Evolutionary conservation across 2,329 filamentous ascomycete genomes (phyloP), one percentile per base, ranked within the genome.

Genomic region (Bipolaris gigantea): DNA sequence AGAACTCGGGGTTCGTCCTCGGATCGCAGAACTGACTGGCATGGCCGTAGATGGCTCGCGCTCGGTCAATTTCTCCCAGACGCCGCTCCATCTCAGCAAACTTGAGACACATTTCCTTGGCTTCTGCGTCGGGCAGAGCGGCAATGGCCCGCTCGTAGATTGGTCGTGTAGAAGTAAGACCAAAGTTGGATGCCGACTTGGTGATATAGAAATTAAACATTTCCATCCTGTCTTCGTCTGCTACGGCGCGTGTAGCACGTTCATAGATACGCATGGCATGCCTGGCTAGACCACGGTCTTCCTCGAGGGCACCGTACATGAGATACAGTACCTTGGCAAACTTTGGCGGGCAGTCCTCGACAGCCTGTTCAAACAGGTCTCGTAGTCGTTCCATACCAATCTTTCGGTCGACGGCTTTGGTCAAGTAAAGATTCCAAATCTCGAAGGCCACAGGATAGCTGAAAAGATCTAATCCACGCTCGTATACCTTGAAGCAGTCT

Each of bases 151-250:
- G 87, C 77, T 99, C 94, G 79, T 99, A 99, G 65, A 99, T 99
- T 0, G 91, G 88, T 47, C 94, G 82, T 3, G 94, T 97, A 0
- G 94, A 97, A 0, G 94, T 92, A 47, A 99, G 84, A 30, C 95
- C 94, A 69, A 99, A 99, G 76, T 99, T 99, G 18, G 92, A 96
- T 1, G 94, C 94, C 0, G 92, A 97, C 74, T 99, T 97, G 54
- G 93, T 97, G 71, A 99, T 97, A 79, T 99, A 99, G 73, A 97
- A 96, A 75, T 96, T 94, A 80, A 97, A 99, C 92, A 99, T 97
- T 67, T 96, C 92, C 56, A 92, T 88, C 48, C 92, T 84, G 74
- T 99, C 93, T 69, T 97, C 93, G 68, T 99, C 94, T 13, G 90
- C 88, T 3, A 99, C 95, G 11, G 93, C 92, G 30, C 94, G 86